A percentile compares a stretch with the other conserved stretches of the same genome.
Conservation (phyloP, 2,329 filamentous ascomycete species). For the Colletotrichum sp. region DNA sequence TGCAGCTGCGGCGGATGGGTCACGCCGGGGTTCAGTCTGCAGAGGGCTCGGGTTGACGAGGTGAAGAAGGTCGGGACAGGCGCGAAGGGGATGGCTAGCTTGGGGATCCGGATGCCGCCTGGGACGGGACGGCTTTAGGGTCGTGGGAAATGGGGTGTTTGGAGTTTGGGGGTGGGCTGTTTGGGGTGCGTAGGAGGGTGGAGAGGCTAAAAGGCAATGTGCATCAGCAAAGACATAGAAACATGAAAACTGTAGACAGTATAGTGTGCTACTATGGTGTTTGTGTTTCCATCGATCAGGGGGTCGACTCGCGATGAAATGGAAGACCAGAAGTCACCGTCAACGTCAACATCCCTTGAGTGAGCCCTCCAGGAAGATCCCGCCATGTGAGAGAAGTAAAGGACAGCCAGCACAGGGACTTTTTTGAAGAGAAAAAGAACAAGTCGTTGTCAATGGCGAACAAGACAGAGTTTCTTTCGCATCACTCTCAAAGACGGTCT, state of each 20-base stretch:
- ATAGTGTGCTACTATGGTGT: accelerated
- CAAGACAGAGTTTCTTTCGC: too few relatives aligned
- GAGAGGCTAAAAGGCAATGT: neutral
- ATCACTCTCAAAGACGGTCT: neutral
- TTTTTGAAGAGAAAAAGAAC: accelerated
- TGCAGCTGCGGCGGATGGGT: slow-evolving; percentile 93
- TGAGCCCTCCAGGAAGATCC: neutral
- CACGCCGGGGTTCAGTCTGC: slow-evolving; percentile 86
- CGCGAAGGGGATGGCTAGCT: slow-evolving; percentile 24
- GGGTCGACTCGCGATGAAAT: neutral
- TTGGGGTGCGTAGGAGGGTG: neutral
- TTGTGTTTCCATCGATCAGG: neutral
- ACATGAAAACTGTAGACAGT: neutral
- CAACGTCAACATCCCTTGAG: neutral
- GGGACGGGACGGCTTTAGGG: slow-evolving; percentile 28
- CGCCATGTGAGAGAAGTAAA: too few relatives aligned
- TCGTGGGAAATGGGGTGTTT: neutral
- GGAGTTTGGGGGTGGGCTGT: neutral
- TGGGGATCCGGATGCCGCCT: slow-evolving; percentile 64
- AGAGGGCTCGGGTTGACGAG: slow-evolving; percentile 83
- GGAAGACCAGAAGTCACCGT: neutral
- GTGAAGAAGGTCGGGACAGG: slow-evolving; percentile 34
- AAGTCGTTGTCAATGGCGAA: neutral
- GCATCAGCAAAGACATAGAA: neutral
- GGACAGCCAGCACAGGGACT: neutral